These are phyloP conservation scores for Nicotiana otophora DNA, from an alignment of 257 asterid species.

Conservation along the genomic window DNA sequence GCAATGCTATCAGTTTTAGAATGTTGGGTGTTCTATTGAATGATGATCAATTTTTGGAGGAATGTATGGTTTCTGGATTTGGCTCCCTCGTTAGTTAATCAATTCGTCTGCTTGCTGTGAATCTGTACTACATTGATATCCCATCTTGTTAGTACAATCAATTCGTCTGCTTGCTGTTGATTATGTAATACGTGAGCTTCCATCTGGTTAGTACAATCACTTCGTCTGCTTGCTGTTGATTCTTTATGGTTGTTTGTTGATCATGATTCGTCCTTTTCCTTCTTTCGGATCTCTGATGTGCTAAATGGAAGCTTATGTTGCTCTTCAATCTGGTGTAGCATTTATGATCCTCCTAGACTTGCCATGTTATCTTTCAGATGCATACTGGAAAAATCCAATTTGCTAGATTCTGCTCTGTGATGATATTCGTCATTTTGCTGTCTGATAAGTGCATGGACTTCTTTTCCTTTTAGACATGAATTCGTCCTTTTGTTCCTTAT, in stretches of 20 bases:
- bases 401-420: neutral
- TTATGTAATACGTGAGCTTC: conserved; percentile 4
- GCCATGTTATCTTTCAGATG: neutral
- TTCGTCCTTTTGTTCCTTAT: conserved; percentile 9
- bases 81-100: neutral
- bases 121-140: neutral
- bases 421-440: conserved; percentile 8
- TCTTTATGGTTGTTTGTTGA: conserved; percentile 24
- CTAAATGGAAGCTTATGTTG: neutral
- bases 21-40: neutral
- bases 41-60: neutral
- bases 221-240: conserved; percentile 10
- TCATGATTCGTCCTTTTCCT: conserved; percentile 22
- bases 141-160: neutral
- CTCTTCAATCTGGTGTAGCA: neutral
- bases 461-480: conserved; percentile 7
- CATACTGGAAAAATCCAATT: conserved; percentile 1
- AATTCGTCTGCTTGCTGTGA: conserved; percentile 7
- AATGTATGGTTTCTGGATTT: conserved; percentile 2
- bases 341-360: neutral
- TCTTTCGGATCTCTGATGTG: conserved; percentile 7
- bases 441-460: conserved; percentile 7
- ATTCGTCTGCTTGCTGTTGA: conserved; percentile 19
- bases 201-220: conserved; percentile 13
- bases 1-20: neutral